Conservation (phyloP, 2,329 filamentous ascomycete genomes). For the Daldinia sp. region DNA sequence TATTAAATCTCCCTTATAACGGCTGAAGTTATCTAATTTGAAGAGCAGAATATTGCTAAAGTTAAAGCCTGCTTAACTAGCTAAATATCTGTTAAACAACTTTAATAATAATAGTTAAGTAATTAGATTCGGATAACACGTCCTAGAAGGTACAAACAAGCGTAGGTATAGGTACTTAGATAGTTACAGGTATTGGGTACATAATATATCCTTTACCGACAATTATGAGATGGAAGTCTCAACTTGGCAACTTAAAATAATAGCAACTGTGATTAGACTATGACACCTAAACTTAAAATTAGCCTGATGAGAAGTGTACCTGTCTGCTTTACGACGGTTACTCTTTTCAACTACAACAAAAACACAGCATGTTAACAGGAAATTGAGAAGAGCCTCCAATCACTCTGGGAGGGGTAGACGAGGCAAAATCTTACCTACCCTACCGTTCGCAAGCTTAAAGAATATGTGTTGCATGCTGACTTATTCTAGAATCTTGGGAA, state of each 20-base stretch:
- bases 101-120: not conserved
- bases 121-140: no score
- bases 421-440: not conserved
- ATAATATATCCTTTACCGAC: not conserved
- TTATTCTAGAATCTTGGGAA: not conserved
- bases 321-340: not conserved
- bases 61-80: not conserved
- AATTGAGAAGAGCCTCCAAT: not conserved
- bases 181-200: not conserved
- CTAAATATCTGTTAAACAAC: not conserved
- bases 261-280: not conserved
- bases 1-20: no score
- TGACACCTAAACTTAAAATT: slow-evolving; percentile 1
- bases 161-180: not conserved
- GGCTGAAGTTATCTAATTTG: no score
- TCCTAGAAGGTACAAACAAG: no score
- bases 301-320: not conserved
- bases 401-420: not conserved
- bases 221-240: not conserved
- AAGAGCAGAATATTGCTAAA: no score
- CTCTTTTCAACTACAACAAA: not conserved
- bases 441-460: not conserved
- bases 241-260: not conserved
- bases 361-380: no score
- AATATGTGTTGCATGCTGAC: not conserved